A percentile compares a stretch with the other conserved stretches of the same genome.
Evolutionary conservation across 495 filamentous ascomycete species (phyloP).

Genomic region (Parachaetomium inaequale): DNA sequence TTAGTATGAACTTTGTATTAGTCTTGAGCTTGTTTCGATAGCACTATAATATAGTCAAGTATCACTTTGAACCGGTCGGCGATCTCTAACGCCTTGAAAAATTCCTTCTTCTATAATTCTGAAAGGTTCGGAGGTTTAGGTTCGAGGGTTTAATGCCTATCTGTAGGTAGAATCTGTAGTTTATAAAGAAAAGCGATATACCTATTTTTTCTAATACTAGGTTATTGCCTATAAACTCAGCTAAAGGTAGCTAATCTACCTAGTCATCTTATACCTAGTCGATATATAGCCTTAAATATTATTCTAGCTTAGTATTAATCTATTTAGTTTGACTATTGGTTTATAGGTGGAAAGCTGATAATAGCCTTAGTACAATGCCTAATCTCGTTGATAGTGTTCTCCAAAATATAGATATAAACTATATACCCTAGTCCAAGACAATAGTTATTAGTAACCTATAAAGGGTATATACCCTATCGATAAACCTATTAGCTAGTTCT

Average conservation of each 20-base stretch:
- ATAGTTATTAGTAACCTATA: not conserved
- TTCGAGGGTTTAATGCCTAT: not conserved
- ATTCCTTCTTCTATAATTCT: not conserved
- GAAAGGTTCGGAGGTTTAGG: not conserved
- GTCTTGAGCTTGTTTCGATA: not conserved
- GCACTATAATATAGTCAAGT: not conserved
- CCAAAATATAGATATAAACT: not conserved
- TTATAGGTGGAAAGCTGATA: not conserved
- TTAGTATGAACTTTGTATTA: not conserved
- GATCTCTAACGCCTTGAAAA: not conserved
- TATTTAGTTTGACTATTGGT: not conserved
- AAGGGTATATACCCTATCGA: not conserved
- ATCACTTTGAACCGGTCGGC: not conserved
- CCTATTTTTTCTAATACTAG: not conserved
- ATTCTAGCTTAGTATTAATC: not conserved
- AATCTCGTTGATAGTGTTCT: not conserved
- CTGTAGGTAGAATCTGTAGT: not conserved
- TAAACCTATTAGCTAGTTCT: not conserved
- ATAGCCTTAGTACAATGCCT: not conserved
- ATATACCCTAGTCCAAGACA: not conserved
- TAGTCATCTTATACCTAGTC: slow-evolving; percentile 2
- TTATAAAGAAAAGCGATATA: not conserved
- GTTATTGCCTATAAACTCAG: slow-evolving; percentile 4
- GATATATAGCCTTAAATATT: not conserved
- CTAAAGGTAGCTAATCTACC: not conserved